Evolutionary conservation across 306 rosid genomes (phyloP).

Genomic region (Vigna radiata): DNA sequence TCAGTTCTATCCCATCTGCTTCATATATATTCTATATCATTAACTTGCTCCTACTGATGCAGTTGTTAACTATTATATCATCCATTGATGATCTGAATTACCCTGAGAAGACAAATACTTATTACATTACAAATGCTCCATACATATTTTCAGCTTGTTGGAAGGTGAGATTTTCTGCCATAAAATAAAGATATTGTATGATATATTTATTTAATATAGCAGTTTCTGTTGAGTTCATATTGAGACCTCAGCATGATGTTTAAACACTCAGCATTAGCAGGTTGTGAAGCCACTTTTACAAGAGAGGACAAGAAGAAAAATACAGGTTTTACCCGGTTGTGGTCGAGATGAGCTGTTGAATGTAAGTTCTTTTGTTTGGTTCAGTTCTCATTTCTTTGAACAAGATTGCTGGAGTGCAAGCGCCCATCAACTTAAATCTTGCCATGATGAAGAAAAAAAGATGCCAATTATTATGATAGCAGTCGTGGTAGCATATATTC

Average conservation of each 20-base stretch:
- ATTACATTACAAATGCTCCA: conserved; percentile 85
- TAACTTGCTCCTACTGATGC: conserved; percentile 51
- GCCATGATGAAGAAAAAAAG: conserved; percentile 11
- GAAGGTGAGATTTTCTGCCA: conserved; percentile 66
- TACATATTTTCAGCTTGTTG: conserved; percentile 95
- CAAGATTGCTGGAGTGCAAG: neutral
- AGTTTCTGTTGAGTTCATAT: conserved; percentile 27
- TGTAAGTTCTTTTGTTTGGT: conserved; percentile 48
- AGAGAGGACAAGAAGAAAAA: conserved; percentile 88
- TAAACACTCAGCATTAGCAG: conserved; percentile 54
- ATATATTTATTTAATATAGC: conserved; percentile 26
- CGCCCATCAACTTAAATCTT: neutral
- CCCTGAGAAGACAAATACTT: conserved; percentile 90
- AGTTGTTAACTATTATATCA: conserved; percentile 82
- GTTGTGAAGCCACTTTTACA: conserved; percentile 98
- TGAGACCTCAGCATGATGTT: conserved; percentile 35
- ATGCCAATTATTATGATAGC: neutral
- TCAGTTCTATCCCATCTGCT: neutral
- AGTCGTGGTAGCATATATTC: neutral
- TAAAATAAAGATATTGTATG: conserved; percentile 7
- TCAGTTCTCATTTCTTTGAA: conserved; percentile 24
- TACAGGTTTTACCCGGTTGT: conserved; percentile 87
- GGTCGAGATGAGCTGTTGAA: conserved; percentile 89
- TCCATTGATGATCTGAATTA: conserved; percentile 94
- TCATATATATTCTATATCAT: conserved; percentile 16